Evolutionary conservation across 148 eudicot genomes (phyloP).

Genomic region (Polygonum maritimum): DNA sequence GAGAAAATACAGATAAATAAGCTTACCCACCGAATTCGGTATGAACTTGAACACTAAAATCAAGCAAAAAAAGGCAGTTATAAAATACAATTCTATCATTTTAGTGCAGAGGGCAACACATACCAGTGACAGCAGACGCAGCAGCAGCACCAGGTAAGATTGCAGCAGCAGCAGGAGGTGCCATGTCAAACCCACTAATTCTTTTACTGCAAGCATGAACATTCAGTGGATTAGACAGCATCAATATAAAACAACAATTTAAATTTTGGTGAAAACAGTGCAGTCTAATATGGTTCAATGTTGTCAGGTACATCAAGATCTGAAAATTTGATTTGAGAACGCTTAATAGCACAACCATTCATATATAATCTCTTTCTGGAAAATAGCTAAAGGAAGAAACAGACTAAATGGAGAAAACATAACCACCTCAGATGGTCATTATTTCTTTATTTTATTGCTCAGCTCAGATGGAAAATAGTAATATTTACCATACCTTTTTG

Average conservation of each 20-base stretch:
- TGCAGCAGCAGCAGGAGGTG: conserved; percentile 82
- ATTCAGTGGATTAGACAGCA: neutral
- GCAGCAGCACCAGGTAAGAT: conserved; percentile 47
- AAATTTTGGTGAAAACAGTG: neutral
- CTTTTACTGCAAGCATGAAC: conserved; percentile 63
- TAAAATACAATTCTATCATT: conserved; percentile 21
- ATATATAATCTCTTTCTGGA: neutral
- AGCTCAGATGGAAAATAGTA: neutral
- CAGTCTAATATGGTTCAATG: neutral
- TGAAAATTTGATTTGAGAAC: neutral
- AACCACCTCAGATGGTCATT: neutral
- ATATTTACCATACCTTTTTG: conserved; percentile 48
- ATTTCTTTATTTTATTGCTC: too few relatives aligned
- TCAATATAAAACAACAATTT: too few relatives aligned
- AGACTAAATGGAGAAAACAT: neutral
- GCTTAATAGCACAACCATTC: neutral
- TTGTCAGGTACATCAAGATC: neutral
- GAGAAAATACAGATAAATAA: conserved; percentile 38
- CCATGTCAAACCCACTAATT: conserved; percentile 96
- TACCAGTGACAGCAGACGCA: conserved; percentile 43
- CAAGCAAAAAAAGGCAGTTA: conserved; percentile 55
- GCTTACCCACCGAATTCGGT: conserved; percentile 94
- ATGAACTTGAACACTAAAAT: conserved; percentile 71
- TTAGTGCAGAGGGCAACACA: conserved; percentile 15
- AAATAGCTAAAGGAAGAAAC: neutral